A percentile compares a stretch with the other conserved stretches of the same genome.
These are phyloP conservation scores for Seminavis robusta DNA, from an alignment of 108 stramenopile species.

Conservation along the genomic window DNA sequence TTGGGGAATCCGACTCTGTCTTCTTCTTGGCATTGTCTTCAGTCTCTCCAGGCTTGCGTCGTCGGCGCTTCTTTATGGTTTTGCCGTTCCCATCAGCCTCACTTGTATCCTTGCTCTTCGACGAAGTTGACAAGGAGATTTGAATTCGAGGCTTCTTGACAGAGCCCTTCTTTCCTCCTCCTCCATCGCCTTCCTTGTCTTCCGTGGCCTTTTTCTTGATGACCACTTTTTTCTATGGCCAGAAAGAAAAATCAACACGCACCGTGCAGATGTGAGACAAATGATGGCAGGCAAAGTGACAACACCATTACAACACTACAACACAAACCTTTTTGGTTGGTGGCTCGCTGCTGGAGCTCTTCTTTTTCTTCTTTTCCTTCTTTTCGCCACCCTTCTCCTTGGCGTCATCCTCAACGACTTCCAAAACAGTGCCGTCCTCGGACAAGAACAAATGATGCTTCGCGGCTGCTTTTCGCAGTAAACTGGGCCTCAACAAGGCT, in stretches of 20 bases:
- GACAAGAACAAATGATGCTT: constrained; percentile 75
- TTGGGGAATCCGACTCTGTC: neutral
- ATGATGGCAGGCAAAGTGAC: neutral
- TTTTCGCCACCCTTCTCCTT: constrained; percentile 16
- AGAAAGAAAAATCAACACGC: too few relatives aligned
- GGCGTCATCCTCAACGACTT: constrained; percentile 54
- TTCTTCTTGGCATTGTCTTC: constrained; percentile 1
- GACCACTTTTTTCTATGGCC: too few relatives aligned
- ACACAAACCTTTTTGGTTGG: constrained; percentile 26
- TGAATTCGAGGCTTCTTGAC: constrained; percentile 1
- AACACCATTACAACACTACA: neutral
- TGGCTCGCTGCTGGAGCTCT: constrained; percentile 26
- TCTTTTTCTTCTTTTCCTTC: constrained; percentile 24
- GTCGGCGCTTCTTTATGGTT: neutral
- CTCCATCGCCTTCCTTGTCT: constrained; percentile 20
- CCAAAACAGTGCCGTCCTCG: constrained; percentile 76
- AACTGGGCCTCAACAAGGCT: constrained; percentile 57
- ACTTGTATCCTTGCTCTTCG: too few relatives aligned
- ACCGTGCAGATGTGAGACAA: neutral
- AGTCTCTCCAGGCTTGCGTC: neutral
- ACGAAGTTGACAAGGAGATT: neutral
- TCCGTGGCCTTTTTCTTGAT: too few relatives aligned
- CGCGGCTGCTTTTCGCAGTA: constrained; percentile 68
- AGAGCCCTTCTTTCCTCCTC: neutral
- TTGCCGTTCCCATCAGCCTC: neutral